Base-by-base conservation (phyloP, 1,284 basidiomycete species). In the Wallemia mellicola region DNA sequence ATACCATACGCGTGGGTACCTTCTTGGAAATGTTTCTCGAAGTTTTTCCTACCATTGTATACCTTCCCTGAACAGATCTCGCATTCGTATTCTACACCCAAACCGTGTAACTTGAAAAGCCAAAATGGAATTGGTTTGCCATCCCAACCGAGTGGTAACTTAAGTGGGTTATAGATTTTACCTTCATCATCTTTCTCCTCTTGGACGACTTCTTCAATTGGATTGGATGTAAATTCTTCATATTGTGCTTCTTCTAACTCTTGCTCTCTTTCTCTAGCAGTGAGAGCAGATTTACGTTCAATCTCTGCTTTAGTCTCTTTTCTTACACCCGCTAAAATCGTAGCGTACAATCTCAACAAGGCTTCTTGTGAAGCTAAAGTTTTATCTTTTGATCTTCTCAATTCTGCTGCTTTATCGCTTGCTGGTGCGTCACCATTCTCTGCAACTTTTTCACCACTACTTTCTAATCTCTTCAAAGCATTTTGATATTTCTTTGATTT, bases 61-160 rank as follows among this genome's bases (percentile, higher is more conserved):
- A 87, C 83, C 68, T 84, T 83, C 68, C 88, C 86, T 17, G 87
- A 92, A 70, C 94, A 99, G 66, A 98, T 95, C 73, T 98, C 92
- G 68, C 94, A 99, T 61, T 81, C 79, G 71, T 95, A 99, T 70
- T 95, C 89, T 58, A 95, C 91, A 27, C 92, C 91, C 24, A 98
- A 75, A 1, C 94, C 94, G 70, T 98, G 94, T 59, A 99, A 73
- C 71, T 96, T 98, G 74, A 92, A 99, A 61, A 99, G 69, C 92
- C 92, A 98, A 69, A 89, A 96, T 19, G 94, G 92, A 66, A 98
- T 98, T 19, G 92, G 91, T 68, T 92, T 94, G 48, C 89, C 89
- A 68, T 96, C 91, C 91, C 91, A 96, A 1, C 92, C 92, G 1
- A 98, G 76, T 11, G 94, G 94, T 48, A 98, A 74, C 71, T 96